phyloP scores from a whole-genome alignment of 2,329 filamentous ascomycete genomes.

The Beauveria rudraprayagi region DNA sequence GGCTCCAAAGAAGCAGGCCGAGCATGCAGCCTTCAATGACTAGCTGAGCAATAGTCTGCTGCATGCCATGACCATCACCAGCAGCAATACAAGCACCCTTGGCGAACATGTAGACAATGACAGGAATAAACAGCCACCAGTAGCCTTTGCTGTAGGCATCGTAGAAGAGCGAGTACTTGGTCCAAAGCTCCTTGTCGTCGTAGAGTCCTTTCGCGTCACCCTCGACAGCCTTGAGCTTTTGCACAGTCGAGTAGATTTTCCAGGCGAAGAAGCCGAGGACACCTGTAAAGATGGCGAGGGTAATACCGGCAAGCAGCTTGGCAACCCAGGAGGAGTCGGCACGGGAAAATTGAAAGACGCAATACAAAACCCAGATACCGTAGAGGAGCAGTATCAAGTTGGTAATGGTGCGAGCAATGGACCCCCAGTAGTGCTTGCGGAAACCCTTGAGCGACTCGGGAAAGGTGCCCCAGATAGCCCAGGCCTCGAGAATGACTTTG shows the following conservation, averaged over 20 bases:
- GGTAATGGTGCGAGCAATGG: conserved; percentile 81
- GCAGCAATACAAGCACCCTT: conserved; percentile 82
- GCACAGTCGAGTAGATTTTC: conserved; percentile 72
- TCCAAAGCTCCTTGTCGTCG: conserved; percentile 83
- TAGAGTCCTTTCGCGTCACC: conserved; percentile 69
- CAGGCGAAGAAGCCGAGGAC: conserved; percentile 76
- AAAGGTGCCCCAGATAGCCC: conserved; percentile 84
- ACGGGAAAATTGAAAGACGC: conserved; percentile 87
- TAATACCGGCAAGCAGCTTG: conserved; percentile 73
- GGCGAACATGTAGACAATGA: conserved; percentile 82
- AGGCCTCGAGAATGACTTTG: conserved; percentile 85
- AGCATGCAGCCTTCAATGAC: conserved; percentile 77
- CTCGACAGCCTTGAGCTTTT: conserved; percentile 63
- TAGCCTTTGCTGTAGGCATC: conserved; percentile 89
- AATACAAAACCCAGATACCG: conserved; percentile 92
- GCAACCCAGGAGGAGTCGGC: conserved; percentile 87
- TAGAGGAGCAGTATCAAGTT: conserved; percentile 87
- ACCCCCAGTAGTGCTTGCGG: conserved; percentile 93
- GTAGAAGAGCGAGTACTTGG: conserved; percentile 96
- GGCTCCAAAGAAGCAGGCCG: conserved; percentile 68
- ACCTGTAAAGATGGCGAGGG: conserved; percentile 70
- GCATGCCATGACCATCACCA: conserved; percentile 75
- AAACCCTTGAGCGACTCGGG: conserved; percentile 73
- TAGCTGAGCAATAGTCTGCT: conserved; percentile 72
- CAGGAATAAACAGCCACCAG: conserved; percentile 94